These are phyloP conservation scores for Penicillium oxalicum DNA, from an alignment of 2,329 filamentous ascomycete genomes.

Conservation along the genomic window DNA sequence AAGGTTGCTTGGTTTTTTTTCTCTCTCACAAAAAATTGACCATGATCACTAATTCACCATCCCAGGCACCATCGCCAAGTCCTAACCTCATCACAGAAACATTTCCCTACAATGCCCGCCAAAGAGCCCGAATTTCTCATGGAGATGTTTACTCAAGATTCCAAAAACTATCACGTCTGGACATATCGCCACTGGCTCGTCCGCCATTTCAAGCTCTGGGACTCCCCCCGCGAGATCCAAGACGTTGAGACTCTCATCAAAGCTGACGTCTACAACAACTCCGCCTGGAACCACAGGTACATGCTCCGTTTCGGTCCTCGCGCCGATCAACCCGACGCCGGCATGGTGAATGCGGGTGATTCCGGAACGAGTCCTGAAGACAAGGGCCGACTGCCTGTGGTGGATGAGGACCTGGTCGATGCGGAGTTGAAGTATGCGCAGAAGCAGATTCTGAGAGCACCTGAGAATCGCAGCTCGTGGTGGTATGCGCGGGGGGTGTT, in stretches of 20 bases:
- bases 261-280: constrained; percentile 88
- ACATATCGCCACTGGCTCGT: constrained; percentile 81
- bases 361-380: constrained; percentile 12
- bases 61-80: constrained; percentile 54
- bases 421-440: constrained; percentile 71
- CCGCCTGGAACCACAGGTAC: constrained; percentile 95
- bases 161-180: constrained; percentile 99
- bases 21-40: background rate
- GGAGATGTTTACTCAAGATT: constrained; percentile 74
- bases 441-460: constrained; percentile 67
- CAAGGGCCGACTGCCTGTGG: constrained; percentile 34
- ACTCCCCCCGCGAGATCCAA: constrained; percentile 56
- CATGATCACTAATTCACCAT: background rate
- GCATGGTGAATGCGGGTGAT: constrained; percentile 28
- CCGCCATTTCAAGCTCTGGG: constrained; percentile 55
- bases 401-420: constrained; percentile 60
- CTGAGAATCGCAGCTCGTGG: constrained; percentile 93
- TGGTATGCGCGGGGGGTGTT: constrained; percentile 79
- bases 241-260: constrained; percentile 68
- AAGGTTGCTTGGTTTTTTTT: no score
- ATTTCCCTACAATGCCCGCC: constrained; percentile 52
- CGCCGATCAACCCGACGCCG: constrained; percentile 32
- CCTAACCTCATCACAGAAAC: constrained; percentile 43
- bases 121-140: constrained; percentile 71
- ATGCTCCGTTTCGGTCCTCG: constrained; percentile 75